These are phyloP conservation scores for Cochlearia excelsa DNA, from an alignment of 345 rosid species.

Conservation along the genomic window DNA sequence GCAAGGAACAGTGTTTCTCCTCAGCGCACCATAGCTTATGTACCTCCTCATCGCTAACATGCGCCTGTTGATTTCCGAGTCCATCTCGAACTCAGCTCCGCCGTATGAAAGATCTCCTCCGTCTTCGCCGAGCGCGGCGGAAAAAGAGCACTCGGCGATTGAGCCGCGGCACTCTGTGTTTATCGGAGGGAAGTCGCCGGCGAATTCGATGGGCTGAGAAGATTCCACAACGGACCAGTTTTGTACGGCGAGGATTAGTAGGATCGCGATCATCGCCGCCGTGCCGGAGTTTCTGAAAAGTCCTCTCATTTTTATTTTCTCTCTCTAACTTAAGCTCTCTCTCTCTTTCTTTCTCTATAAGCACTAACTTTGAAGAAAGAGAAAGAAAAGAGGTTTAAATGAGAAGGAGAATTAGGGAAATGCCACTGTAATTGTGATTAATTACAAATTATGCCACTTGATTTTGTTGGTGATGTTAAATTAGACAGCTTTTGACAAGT, in stretches of 20 bases:
- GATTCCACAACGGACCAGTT: slow-evolving; percentile 28
- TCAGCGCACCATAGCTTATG: slow-evolving; percentile 86
- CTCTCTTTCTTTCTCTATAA: neutral
- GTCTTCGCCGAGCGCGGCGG: slow-evolving; percentile 14
- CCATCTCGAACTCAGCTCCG: slow-evolving; percentile 44
- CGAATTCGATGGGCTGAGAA: slow-evolving; percentile 38
- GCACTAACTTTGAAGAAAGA: slow-evolving; percentile 25
- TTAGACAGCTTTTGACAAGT: slow-evolving; percentile 26
- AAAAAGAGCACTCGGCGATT: slow-evolving; percentile 55
- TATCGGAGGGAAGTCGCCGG: slow-evolving; percentile 40
- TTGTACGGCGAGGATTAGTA: slow-evolving; percentile 47
- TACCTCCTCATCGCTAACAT: slow-evolving; percentile 55
- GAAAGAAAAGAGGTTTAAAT: slow-evolving; percentile 24
- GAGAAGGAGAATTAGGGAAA: slow-evolving; percentile 4
- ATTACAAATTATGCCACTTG: slow-evolving; percentile 36
- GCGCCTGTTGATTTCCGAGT: slow-evolving; percentile 70
- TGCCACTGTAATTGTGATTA: slow-evolving; percentile 26
- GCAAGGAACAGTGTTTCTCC: slow-evolving; percentile 75
- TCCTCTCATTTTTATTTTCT: slow-evolving; percentile 23
- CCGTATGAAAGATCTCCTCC: slow-evolving; percentile 32
- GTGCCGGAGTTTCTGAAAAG: slow-evolving; percentile 27
- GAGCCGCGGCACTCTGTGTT: slow-evolving; percentile 63
- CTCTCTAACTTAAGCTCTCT: neutral
- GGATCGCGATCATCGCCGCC: slow-evolving; percentile 31
- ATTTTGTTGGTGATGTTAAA: slow-evolving; percentile 17